Percentiles rank a stretch among this genome's conserved stretches.
Evolutionary conservation across 1,139 yeast species (phyloP).

Genomic region (Saccharomyces hybrid): DNA sequence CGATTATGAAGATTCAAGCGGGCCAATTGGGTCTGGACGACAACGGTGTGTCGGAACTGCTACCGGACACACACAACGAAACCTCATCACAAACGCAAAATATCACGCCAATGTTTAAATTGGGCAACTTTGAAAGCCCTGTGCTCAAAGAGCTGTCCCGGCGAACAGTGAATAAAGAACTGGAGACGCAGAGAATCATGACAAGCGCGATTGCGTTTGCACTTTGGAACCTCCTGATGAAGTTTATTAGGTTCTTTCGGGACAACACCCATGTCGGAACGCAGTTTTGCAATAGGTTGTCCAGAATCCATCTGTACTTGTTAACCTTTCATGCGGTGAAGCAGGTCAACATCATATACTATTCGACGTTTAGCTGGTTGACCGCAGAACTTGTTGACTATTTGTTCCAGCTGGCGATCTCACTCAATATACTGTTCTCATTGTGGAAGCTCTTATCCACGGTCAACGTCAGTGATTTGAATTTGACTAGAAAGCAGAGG

Average conservation of each 20-base stretch:
- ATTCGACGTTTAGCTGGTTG: constrained; percentile 2
- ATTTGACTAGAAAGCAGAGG: constrained; percentile 37
- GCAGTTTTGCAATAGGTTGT: constrained; percentile 3
- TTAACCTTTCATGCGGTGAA: background rate
- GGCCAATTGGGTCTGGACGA: background rate
- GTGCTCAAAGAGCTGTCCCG: constrained; percentile 30
- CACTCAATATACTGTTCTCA: constrained; percentile 35
- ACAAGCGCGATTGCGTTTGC: constrained; percentile 31
- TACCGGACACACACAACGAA: background rate
- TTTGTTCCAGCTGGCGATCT: constrained; percentile 30
- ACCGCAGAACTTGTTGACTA: constrained; percentile 12
- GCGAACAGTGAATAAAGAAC: constrained; percentile 35
- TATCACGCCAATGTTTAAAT: background rate
- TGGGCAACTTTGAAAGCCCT: constrained; percentile 31
- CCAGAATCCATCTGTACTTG: background rate
- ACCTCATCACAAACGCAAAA: background rate
- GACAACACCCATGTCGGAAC: constrained; percentile 19
- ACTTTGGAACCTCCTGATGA: constrained; percentile 26
- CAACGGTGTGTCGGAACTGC: background rate
- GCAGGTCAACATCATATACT: background rate
- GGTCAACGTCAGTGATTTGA: constrained; percentile 35
- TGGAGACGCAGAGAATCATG: constrained; percentile 33
- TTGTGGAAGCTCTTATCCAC: constrained; percentile 32
- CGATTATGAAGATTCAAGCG: background rate
- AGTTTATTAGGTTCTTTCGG: constrained; percentile 21